Percentiles rank a stretch among this genome's conserved stretches.
These are phyloP conservation scores for Neofusicoccum sp. DNA, from an alignment of 2,329 filamentous ascomycete genomes.

Conservation along the genomic window DNA sequence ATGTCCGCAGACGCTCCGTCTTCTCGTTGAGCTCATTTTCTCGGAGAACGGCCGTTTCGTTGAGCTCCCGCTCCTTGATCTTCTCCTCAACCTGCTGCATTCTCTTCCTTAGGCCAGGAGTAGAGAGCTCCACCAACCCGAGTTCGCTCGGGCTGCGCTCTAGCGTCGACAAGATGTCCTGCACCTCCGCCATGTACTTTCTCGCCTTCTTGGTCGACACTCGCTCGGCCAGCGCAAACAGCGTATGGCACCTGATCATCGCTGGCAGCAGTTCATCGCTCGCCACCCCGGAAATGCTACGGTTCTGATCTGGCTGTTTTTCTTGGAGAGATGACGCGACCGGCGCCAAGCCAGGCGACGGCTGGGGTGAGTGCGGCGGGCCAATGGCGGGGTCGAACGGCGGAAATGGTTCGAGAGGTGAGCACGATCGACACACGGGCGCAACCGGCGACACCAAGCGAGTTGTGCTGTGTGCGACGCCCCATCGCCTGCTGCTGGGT, in stretches of 20 bases:
- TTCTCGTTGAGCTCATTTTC: neutral
- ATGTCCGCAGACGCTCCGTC: neutral
- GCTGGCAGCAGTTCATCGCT: neutral
- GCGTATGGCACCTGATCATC: conserved; percentile 7
- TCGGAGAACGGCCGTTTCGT: neutral
- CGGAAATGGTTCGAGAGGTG: conserved; percentile 10
- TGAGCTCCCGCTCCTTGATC: neutral
- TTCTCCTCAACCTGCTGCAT: neutral
- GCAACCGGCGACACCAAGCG: neutral
- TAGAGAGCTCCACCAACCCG: neutral
- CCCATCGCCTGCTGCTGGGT: neutral
- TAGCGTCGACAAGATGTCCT: neutral
- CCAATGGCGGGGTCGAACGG: conserved; percentile 1
- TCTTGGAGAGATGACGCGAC: too few relatives aligned
- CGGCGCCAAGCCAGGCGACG: neutral
- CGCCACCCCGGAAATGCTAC: neutral
- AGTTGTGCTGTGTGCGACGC: neutral
- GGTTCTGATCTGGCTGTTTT: too few relatives aligned
- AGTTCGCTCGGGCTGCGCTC: neutral
- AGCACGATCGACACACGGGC: neutral
- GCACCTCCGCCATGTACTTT: neutral
- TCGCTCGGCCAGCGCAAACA: neutral
- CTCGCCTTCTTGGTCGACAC: neutral
- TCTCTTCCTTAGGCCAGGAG: neutral
- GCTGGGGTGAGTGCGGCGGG: neutral